Conservation (phyloP, 2,329 filamentous ascomycete genomes). For the Penicillium sp. region DNA sequence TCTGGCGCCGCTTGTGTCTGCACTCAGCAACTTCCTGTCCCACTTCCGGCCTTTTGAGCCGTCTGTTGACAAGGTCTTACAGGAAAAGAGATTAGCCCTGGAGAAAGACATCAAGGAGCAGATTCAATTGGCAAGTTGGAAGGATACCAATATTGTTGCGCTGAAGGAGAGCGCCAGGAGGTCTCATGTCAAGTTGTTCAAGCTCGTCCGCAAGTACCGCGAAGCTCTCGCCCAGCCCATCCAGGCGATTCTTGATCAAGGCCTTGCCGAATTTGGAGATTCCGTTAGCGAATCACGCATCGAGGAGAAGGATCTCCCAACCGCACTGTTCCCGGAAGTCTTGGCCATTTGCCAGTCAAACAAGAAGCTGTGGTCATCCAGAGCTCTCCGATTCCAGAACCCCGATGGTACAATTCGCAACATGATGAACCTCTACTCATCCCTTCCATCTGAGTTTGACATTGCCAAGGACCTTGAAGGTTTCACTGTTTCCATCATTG, state of each 20-base stretch:
- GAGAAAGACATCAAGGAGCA: conserved; percentile 93
- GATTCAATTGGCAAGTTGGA: conserved; percentile 94
- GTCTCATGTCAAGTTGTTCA: conserved; percentile 90
- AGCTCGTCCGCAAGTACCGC: conserved; percentile 87
- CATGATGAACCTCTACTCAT: conserved; percentile 67
- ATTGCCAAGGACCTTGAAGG: conserved; percentile 62
- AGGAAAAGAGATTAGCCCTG: conserved; percentile 68
- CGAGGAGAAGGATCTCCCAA: conserved; percentile 18
- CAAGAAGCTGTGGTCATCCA: conserved; percentile 42
- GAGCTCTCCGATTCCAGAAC: conserved; percentile 70
- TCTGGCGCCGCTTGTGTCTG: conserved; percentile 62
- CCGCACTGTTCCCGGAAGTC: conserved; percentile 32
- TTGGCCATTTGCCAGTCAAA: conserved; percentile 36
- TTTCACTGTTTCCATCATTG: conserved; percentile 70
- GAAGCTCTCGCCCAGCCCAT: conserved; percentile 75
- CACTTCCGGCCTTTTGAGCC: conserved; percentile 74
- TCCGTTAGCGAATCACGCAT: conserved; percentile 24
- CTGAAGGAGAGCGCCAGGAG: conserved; percentile 84
- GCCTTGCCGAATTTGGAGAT: conserved; percentile 38
- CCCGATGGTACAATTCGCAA: conserved; percentile 68
- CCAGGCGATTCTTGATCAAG: conserved; percentile 55
- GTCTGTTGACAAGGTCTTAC: conserved; percentile 65
- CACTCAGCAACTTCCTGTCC: conserved; percentile 73
- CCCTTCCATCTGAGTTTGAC: conserved; percentile 56
- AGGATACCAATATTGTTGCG: conserved; percentile 91